Evolutionary conservation across 1,284 basidiomycete genomes (phyloP).

Genomic region (Phylloporus sp.): DNA sequence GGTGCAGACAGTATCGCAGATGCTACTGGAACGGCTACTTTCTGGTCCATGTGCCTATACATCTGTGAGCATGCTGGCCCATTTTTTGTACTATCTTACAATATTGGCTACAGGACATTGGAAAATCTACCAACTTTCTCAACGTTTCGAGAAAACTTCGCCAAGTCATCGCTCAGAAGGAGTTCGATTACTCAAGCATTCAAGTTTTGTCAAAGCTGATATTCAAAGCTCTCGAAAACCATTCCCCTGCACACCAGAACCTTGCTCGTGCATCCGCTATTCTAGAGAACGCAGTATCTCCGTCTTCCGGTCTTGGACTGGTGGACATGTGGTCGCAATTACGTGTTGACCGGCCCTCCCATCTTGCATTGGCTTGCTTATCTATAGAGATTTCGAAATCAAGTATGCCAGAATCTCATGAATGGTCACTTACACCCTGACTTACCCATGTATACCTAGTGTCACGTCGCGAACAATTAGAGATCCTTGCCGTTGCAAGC

Average conservation of each 20-base stretch:
- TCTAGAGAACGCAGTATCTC: slow-evolving; percentile 54
- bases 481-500: slow-evolving; percentile 35
- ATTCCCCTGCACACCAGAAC: slow-evolving; percentile 42
- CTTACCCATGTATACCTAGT: slow-evolving; percentile 18
- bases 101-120: slow-evolving; percentile 25
- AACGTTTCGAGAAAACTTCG: slow-evolving; percentile 46
- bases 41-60: slow-evolving; percentile 17
- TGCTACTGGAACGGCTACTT: slow-evolving; percentile 31
- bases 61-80: slow-evolving; percentile 21
- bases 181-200: slow-evolving; percentile 59
- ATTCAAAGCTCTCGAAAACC: slow-evolving; percentile 44
- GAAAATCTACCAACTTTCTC: slow-evolving; percentile 44
- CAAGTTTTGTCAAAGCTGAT: slow-evolving; percentile 54
- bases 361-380: slow-evolving; percentile 22
- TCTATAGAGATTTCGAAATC: slow-evolving; percentile 8
- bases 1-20: slow-evolving; percentile 23
- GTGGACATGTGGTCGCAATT: slow-evolving; percentile 63
- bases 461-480: slow-evolving; percentile 33
- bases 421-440: not conserved
- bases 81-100: not conserved
- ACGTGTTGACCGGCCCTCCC: slow-evolving; percentile 29
- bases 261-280: slow-evolving; percentile 41
- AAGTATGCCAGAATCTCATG: slow-evolving; percentile 21
- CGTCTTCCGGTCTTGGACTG: slow-evolving; percentile 63
- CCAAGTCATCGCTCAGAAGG: slow-evolving; percentile 30